Percentiles rank a stretch among this genome's conserved stretches.
Conservation (phyloP, 345 rosid species). For the Euphorbia pulcherrima region DNA sequence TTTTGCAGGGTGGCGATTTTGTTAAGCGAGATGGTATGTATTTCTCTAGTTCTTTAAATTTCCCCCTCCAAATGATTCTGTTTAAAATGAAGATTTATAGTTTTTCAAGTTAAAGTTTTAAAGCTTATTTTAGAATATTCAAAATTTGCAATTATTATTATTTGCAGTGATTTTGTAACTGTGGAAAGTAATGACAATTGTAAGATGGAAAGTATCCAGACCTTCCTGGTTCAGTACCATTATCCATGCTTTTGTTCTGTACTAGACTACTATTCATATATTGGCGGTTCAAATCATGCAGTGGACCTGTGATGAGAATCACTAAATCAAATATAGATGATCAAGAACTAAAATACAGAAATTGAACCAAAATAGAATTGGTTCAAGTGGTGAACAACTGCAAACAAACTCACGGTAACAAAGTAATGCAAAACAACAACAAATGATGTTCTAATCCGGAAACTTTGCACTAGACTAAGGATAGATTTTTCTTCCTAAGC, state of each 20-base stretch:
- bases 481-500: too few species aligned
- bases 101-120: not conserved
- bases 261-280: too few species aligned
- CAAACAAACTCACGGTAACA: too few species aligned
- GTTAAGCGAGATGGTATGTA: conserved; percentile 81
- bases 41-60: not conserved
- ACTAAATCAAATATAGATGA: too few species aligned
- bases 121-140: not conserved
- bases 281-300: too few species aligned
- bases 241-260: not conserved
- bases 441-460: too few species aligned
- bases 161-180: not conserved
- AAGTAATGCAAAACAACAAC: too few species aligned
- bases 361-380: too few species aligned
- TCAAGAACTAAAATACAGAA: too few species aligned
- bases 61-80: not conserved
- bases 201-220: not conserved
- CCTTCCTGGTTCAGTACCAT: not conserved
- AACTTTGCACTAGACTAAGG: too few species aligned
- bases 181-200: not conserved
- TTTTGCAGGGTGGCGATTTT: conserved; percentile 94
- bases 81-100: not conserved
- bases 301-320: too few species aligned
- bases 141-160: not conserved
- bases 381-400: too few species aligned